phyloP scores from a whole-genome alignment of 192 early-diverging fungal genomes.

The Rhizoclosmatium globosum region DNA sequence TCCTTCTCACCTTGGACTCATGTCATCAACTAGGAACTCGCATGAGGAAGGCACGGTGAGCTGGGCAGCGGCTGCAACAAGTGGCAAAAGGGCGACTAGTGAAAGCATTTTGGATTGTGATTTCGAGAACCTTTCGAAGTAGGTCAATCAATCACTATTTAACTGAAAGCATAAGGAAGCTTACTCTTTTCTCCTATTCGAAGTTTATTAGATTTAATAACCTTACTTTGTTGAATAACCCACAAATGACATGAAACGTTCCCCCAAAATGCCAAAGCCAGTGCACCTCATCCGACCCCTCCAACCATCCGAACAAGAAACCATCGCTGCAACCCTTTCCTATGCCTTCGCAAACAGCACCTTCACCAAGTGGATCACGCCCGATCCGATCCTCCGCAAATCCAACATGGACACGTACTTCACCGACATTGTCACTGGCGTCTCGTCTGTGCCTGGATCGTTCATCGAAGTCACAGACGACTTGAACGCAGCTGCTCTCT shows the following conservation, averaged over 20 bases:
- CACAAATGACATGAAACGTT: not conserved
- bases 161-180: no score
- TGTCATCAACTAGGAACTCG: constrained; percentile 20
- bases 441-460: no score
- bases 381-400: no score
- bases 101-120: constrained; percentile 13
- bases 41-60: not conserved
- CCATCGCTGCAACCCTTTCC: not conserved
- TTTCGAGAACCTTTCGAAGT: no score
- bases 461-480: no score
- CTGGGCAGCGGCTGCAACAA: not conserved
- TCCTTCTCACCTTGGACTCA: constrained; percentile 16
- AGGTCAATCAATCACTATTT: not conserved
- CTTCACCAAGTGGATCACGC: no score
- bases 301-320: not conserved
- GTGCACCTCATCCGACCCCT: not conserved
- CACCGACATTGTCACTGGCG: no score
- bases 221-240: no score
- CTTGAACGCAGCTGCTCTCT: no score
- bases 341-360: no score
- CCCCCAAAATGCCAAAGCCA: not conserved
- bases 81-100: not conserved
- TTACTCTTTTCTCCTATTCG: not conserved
- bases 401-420: no score
- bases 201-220: no score